phyloP scores from a whole-genome alignment of 2,329 filamentous ascomycete species.

The Talaromyces marneffei region DNA sequence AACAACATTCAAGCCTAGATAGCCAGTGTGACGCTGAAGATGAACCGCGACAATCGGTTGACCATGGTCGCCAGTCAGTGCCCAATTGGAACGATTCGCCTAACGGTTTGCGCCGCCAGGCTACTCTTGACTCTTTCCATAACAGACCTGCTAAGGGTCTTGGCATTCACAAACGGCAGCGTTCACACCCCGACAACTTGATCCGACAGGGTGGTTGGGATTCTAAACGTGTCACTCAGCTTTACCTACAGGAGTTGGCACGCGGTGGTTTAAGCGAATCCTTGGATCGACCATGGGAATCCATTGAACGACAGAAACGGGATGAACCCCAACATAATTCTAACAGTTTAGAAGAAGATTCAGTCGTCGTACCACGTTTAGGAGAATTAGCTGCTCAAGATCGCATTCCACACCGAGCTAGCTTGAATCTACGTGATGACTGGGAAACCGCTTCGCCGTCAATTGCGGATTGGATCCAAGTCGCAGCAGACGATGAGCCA shows the following conservation, averaged over 20 bases:
- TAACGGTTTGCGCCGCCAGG: neutral
- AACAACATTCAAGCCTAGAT: conserved; percentile 29
- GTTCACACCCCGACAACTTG: conserved; percentile 42
- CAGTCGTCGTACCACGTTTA: conserved; percentile 28
- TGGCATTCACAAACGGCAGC: conserved; percentile 31
- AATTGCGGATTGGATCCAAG: conserved; percentile 45
- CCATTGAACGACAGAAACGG: conserved; percentile 16
- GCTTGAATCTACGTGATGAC: conserved; percentile 41
- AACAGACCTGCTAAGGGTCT: conserved; percentile 37
- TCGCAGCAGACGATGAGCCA: conserved; percentile 36
- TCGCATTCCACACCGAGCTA: conserved; percentile 34
- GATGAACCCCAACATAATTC: conserved; percentile 18
- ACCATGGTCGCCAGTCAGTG: conserved; percentile 8
- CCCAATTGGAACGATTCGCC: conserved; percentile 4
- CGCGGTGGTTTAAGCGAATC: conserved; percentile 26
- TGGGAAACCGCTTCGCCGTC: conserved; percentile 47
- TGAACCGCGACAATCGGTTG: conserved; percentile 25
- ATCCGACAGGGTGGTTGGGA: conserved; percentile 51
- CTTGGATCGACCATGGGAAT: conserved; percentile 21
- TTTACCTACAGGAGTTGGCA: conserved; percentile 49
- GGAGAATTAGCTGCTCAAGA: conserved; percentile 19
- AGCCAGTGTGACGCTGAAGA: conserved; percentile 32
- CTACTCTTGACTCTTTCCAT: conserved; percentile 7
- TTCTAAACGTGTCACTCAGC: conserved; percentile 49
- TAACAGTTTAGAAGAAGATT: conserved; percentile 31